Conservation (phyloP, 768 basidiomycete genomes). For the Podaxis sp. region DNA sequence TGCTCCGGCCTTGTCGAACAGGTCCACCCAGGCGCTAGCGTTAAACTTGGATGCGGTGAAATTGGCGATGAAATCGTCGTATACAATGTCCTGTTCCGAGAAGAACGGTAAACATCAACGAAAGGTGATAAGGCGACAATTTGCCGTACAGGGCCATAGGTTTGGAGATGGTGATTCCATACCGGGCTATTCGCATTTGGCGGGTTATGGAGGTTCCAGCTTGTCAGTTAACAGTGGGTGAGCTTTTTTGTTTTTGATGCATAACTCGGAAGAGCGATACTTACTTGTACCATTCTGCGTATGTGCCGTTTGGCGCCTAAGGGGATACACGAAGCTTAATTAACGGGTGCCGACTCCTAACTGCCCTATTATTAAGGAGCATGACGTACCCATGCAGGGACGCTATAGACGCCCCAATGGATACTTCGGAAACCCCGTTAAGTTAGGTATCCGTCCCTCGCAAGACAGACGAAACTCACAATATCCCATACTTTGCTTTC, state of each 20-base stretch:
- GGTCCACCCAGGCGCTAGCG: constrained; percentile 51
- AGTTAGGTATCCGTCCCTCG: constrained; percentile 2
- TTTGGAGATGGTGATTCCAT: constrained; percentile 48
- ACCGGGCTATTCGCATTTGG: constrained; percentile 35
- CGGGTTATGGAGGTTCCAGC: constrained; percentile 38
- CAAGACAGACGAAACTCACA: constrained; percentile 31
- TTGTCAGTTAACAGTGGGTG: constrained; percentile 13
- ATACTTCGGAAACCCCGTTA: constrained; percentile 29
- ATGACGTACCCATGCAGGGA: constrained; percentile 38
- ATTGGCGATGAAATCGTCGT: constrained; percentile 58
- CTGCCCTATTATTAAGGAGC: background rate
- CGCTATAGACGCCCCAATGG: constrained; percentile 50
- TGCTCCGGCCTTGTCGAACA: constrained; percentile 55
- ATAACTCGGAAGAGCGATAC: constrained; percentile 21
- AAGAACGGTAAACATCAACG: background rate
- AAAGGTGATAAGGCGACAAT: background rate
- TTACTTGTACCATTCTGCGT: constrained; percentile 59
- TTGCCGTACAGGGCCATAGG: constrained; percentile 37
- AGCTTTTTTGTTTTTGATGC: background rate
- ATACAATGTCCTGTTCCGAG: constrained; percentile 36
- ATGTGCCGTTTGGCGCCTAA: constrained; percentile 37
- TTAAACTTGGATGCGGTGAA: constrained; percentile 55
- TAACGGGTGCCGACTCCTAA: background rate
- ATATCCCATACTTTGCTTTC: constrained; percentile 54
- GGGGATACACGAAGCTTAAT: background rate